Evolutionary conservation across 2,329 filamentous ascomycete genomes (phyloP).

Genomic region (Thielaviopsis cerberus): DNA sequence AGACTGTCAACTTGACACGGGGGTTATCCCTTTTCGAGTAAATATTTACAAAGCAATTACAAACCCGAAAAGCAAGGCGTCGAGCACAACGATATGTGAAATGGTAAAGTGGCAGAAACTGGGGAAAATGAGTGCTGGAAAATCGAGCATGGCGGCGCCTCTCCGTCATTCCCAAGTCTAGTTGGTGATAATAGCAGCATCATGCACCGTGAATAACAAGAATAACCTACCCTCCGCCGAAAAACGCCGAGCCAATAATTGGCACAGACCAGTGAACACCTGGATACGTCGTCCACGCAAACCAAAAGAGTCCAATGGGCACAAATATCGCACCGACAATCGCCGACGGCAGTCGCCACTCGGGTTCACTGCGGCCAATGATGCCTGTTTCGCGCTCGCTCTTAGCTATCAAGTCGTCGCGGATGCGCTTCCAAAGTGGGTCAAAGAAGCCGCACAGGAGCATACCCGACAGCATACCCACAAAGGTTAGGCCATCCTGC

Average conservation of each 20-base stretch:
- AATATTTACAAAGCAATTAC: background rate
- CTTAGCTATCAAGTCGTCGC: slow-evolving; percentile 36
- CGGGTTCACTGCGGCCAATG: slow-evolving; percentile 52
- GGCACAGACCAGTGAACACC: slow-evolving; percentile 60
- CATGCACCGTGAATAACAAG: background rate
- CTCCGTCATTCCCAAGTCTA: background rate
- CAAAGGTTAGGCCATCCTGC: slow-evolving; percentile 62
- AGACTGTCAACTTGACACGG: background rate
- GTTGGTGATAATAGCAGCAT: background rate
- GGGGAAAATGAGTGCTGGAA: background rate
- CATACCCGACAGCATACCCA: slow-evolving; percentile 55
- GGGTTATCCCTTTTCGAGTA: background rate
- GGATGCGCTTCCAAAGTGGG: slow-evolving; percentile 46
- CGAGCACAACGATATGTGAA: background rate
- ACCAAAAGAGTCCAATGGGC: slow-evolving; percentile 68
- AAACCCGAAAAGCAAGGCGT: background rate
- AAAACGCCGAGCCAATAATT: slow-evolving; percentile 53
- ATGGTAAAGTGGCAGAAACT: background rate
- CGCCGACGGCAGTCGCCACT: slow-evolving; percentile 63
- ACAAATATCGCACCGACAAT: slow-evolving; percentile 61
- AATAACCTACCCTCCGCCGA: slow-evolving; percentile 46
- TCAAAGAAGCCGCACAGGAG: slow-evolving; percentile 40
- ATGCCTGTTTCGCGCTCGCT: slow-evolving; percentile 29
- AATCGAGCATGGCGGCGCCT: background rate
- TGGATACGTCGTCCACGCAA: slow-evolving; percentile 67